These are phyloP conservation scores for Allodekkera sacchari DNA, from an alignment of 805 yeast species.

Conservation along the genomic window DNA sequence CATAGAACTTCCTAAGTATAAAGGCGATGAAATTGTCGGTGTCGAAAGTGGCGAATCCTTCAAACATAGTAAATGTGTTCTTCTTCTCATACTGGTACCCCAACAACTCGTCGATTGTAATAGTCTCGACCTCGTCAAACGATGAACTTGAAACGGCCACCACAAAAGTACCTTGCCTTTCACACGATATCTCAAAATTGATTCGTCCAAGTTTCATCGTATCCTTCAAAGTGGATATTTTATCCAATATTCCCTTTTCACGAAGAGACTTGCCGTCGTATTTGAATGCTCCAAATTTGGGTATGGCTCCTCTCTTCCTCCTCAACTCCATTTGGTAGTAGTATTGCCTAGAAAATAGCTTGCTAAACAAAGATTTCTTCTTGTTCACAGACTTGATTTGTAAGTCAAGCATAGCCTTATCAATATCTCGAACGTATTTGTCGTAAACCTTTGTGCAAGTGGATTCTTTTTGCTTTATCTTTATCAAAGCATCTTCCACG, in stretches of 20 bases:
- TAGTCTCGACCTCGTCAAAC: slow-evolving; percentile 26
- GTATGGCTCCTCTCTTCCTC: slow-evolving; percentile 55
- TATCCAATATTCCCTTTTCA: slow-evolving; percentile 29
- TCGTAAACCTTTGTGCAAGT: slow-evolving; percentile 35
- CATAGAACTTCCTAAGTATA: slow-evolving; percentile 70
- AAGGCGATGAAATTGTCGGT: slow-evolving; percentile 61
- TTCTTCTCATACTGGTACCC: slow-evolving; percentile 66
- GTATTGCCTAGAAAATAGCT: slow-evolving; percentile 62
- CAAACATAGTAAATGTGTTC: slow-evolving; percentile 46
- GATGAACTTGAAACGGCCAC: slow-evolving; percentile 64
- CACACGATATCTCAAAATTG: slow-evolving; percentile 68
- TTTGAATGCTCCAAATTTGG: slow-evolving; percentile 70
- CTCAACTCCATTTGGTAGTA: slow-evolving; percentile 66
- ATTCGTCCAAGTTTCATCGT: slow-evolving; percentile 35
- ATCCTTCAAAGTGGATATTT: slow-evolving; percentile 30
- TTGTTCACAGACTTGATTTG: slow-evolving; percentile 39
- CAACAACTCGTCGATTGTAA: slow-evolving; percentile 66
- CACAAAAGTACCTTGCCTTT: slow-evolving; percentile 60
- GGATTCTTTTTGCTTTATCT: slow-evolving; percentile 36
- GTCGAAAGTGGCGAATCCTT: slow-evolving; percentile 60
- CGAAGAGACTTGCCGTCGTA: slow-evolving; percentile 67
- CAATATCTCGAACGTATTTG: slow-evolving; percentile 42
- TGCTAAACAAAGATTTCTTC: slow-evolving; percentile 28
- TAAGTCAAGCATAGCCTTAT: slow-evolving; percentile 31
- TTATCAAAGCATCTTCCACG: slow-evolving; percentile 34